Evolutionary conservation across 805 yeast genomes (phyloP), one percentile per base, ranked within the genome.

Genomic region (Sugiyamaella smithiae): DNA sequence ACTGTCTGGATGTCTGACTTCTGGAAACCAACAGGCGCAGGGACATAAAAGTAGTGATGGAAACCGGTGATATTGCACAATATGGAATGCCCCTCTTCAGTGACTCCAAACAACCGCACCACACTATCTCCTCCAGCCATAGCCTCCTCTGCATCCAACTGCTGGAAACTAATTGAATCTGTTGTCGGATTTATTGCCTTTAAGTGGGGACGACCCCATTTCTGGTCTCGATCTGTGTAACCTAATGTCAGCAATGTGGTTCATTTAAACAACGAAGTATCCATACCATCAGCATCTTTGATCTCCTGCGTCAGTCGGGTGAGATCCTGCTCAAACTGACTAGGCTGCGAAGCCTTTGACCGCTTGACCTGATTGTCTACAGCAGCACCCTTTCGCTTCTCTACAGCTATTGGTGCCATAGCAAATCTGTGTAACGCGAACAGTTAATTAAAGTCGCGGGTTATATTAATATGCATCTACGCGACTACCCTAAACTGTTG

Each of bases 81-180:
- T 17, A 93, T 87, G 0, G 97, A 86, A 61, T 88, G 72, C 3
- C 99, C 99, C 48, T 80, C 83, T 50, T 61, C 78, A 1, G 98
- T 89, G 33, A 95, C 89, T 49, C 99, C 99, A 66, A 90, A 93
- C 61, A 95, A 84, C 48, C 97, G 77, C 0, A 90, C 86, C 3
- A 62, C 63, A 3, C 66, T 45, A 1, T 80, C 75, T 0, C 85
- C 77, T 22, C 76, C 72, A 6, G 77, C 63, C 24, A 68, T 63
- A 2, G 86, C 77, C 60, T 93, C 99, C 60, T 93, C 98, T 1
- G 95, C 96, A 65, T 93, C 99, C 58, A 93, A 72, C 61, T 93
- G 99, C 66, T 93, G 98, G 64, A 90, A 90, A 0, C 77, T 24
- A 17, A 85, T 73, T 58, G 84, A 89, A 33, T 65, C 62, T 1